Evolutionary conservation across 1,139 yeast genomes (phyloP), one percentile per base, ranked within the genome.

Genomic region (Candida pseudoviswanathii): DNA sequence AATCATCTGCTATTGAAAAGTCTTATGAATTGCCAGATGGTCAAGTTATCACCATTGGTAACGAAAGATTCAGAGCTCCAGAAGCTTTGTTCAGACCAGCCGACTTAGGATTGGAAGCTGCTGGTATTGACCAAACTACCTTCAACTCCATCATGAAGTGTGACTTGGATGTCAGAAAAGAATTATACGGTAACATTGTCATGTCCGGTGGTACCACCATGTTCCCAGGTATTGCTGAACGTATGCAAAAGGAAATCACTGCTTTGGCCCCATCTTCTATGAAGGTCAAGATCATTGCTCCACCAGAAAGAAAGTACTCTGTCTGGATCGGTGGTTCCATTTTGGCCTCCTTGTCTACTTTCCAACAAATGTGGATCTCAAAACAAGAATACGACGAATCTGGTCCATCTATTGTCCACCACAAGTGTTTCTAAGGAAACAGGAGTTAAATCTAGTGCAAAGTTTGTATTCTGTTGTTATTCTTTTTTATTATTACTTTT

Each of bases 251-350:
- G 89, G 98, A 94, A 82, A 91, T 94, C 70, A 90, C 98, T 66
- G 97, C 97, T 67, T 87, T 94, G 82, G 98, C 98, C 73, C 98
- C 98, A 77, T 90, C 97, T 64, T 91, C 98, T 57, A 94, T 94
- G 97, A 94, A 94, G 90, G 96, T 94, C 71, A 94, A 94, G 89
- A 91, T 94, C 74, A 89, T 90, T 74, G 98, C 99, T 75, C 97
- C 98, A 65, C 98, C 98, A 66, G 98, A 94, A 82, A 89, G 99
- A 84, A 94, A 94, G 81, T 94, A 91, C 92, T 91, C 97, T 73
- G 97, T 92, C 84, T 94, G 99, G 99, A 94, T 94, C 64, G 99
- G 99, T 85, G 99, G 99, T 84, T 92, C 98, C 66, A 94, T 94
- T 71, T 87, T 94, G 80, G 97, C 99, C 65, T 91, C 97, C 58